Percentiles rank a stretch among this genome's conserved stretches.
Evolutionary conservation across 2,329 filamentous ascomycete species (phyloP).

Genomic region (Sclerotiophoma versabilis): DNA sequence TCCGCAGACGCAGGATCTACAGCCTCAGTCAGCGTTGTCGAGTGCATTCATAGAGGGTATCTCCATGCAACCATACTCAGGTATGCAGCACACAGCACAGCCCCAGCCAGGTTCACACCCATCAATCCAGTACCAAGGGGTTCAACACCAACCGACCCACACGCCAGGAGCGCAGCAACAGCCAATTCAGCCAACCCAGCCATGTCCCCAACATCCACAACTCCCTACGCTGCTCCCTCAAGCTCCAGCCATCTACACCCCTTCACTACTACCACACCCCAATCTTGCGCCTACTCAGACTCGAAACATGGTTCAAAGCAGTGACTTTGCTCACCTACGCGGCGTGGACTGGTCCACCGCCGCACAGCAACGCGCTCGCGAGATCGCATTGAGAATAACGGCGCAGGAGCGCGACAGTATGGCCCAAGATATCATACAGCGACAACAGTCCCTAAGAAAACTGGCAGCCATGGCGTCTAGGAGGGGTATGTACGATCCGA

Average conservation of each 20-base stretch:
- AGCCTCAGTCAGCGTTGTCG: neutral
- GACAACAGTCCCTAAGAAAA: neutral
- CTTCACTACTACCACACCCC: neutral
- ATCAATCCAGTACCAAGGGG: no score
- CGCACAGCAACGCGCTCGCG: neutral
- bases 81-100: neutral
- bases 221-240: neutral
- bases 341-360: conserved; percentile 1
- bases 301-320: neutral
- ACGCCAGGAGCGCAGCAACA: neutral
- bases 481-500: no score
- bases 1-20: neutral
- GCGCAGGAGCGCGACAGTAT: neutral
- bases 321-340: neutral
- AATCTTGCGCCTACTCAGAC: neutral
- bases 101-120: neutral
- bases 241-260: neutral
- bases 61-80: neutral
- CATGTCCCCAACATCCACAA: neutral
- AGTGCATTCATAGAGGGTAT: neutral
- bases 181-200: neutral
- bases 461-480: no score
- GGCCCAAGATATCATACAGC: neutral
- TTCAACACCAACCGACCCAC: no score
- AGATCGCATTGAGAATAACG: neutral